Percentiles rank a stretch among this genome's conserved stretches.
Conservation (phyloP, 164 flowering plant species). For the Aristolochia fimbriata region DNA sequence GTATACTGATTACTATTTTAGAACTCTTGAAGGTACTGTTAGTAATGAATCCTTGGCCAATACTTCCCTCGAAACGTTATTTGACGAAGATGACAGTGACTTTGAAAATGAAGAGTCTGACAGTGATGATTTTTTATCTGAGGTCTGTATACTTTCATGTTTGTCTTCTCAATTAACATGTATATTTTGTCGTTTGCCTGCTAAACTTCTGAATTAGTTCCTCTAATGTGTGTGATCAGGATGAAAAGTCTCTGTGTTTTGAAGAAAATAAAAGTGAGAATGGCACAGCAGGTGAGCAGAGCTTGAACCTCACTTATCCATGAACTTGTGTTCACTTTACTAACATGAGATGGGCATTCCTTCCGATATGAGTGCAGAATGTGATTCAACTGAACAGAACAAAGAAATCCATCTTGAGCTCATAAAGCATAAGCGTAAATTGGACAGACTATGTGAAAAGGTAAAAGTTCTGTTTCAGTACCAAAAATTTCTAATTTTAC, state of each 20-base stretch:
- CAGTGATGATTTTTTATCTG: slow-evolving; percentile 87
- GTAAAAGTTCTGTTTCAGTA: slow-evolving; percentile 18
- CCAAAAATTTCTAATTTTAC: too few species aligned
- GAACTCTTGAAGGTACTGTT: slow-evolving; percentile 17
- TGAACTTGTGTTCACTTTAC: neutral
- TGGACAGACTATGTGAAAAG: slow-evolving; percentile 50
- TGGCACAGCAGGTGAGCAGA: slow-evolving; percentile 29
- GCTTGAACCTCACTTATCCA: too few species aligned
- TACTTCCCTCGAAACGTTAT: slow-evolving; percentile 41
- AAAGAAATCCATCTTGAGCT: slow-evolving; percentile 36
- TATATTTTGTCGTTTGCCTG: neutral
- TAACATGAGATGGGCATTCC: slow-evolving; percentile 2
- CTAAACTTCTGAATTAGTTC: neutral
- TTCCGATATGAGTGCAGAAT: slow-evolving; percentile 24
- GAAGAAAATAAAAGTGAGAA: slow-evolving; percentile 25
- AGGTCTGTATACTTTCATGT: slow-evolving; percentile 31
- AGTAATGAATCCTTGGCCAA: slow-evolving; percentile 24
- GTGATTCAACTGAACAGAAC: slow-evolving; percentile 34
- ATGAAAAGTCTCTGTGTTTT: slow-evolving; percentile 19
- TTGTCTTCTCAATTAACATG: neutral
- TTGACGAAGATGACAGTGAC: slow-evolving; percentile 44
- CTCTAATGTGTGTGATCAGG: slow-evolving; percentile 23
- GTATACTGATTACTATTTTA: slow-evolving; percentile 13
- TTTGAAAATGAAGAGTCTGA: slow-evolving; percentile 47
- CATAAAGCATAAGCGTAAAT: slow-evolving; percentile 37